Conservation (phyloP, 1,284 basidiomycete species). For the Ceratobasidium sp. region DNA sequence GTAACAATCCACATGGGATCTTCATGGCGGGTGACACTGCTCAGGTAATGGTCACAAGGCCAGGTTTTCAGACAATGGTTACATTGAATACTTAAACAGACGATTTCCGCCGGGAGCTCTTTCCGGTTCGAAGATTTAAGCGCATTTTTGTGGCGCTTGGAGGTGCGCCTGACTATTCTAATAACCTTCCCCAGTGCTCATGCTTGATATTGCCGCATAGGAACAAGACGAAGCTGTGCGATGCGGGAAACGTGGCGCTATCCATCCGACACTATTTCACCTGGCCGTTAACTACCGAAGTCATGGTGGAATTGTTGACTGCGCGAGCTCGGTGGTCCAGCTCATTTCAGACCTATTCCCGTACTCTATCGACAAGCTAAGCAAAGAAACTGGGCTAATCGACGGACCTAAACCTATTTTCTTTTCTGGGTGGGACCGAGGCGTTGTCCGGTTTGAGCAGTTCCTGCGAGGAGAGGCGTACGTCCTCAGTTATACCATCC, state of each 20-base stretch:
- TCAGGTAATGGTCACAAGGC: constrained; percentile 52
- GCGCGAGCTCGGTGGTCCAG: constrained; percentile 61
- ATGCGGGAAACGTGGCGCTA: constrained; percentile 49
- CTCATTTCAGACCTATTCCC: constrained; percentile 75
- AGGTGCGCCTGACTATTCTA: constrained; percentile 59
- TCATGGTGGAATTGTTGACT: constrained; percentile 52
- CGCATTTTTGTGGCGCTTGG: constrained; percentile 70
- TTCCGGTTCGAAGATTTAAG: constrained; percentile 80
- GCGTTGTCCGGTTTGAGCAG: constrained; percentile 68
- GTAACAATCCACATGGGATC: constrained; percentile 73
- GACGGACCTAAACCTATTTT: constrained; percentile 73
- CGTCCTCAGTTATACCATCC: neutral
- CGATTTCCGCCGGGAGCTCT: constrained; percentile 76
- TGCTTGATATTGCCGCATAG: neutral
- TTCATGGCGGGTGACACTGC: constrained; percentile 87
- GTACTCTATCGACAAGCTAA: constrained; percentile 68
- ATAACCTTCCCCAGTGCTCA: neutral
- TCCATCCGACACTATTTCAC: constrained; percentile 67
- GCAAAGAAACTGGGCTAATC: constrained; percentile 52
- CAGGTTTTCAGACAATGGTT: no score
- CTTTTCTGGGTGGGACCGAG: constrained; percentile 67
- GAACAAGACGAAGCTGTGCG: constrained; percentile 38
- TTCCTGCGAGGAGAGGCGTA: constrained; percentile 52
- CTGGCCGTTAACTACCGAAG: constrained; percentile 55
- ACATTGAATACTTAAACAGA: constrained; percentile 51